phyloP scores from a whole-genome alignment of 2,329 filamentous ascomycete genomes.

The Monosporascus cannonballus region DNA sequence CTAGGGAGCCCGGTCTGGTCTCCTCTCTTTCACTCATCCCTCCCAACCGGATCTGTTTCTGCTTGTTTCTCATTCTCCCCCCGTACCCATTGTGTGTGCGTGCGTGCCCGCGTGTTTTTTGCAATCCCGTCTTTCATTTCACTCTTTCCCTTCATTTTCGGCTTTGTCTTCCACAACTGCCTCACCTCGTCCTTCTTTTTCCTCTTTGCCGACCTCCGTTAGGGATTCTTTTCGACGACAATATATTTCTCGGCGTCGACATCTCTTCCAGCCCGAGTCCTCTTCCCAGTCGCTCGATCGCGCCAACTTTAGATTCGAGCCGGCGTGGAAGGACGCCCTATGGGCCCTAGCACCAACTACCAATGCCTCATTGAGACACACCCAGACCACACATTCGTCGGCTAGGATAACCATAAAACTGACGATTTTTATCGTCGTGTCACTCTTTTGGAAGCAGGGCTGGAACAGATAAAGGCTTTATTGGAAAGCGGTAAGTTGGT shows the following conservation, averaged over 20 bases:
- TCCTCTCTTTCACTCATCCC: neutral
- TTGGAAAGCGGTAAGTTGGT: neutral
- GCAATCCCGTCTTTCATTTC: conserved; percentile 21
- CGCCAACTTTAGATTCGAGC: conserved; percentile 17
- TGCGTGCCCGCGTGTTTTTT: conserved; percentile 4
- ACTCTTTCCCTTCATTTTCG: conserved; percentile 19
- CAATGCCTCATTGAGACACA: conserved; percentile 25
- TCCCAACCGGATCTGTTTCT: neutral
- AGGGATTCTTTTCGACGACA: conserved; percentile 28
- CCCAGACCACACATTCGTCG: conserved; percentile 15
- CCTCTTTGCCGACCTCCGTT: conserved; percentile 25
- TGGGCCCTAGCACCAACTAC: conserved; percentile 11
- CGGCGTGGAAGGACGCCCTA: conserved; percentile 14
- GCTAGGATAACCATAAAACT: conserved; percentile 12
- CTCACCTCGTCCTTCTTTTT: conserved; percentile 24
- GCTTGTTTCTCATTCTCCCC: neutral
- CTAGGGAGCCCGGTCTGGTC: neutral
- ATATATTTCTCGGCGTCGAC: conserved; percentile 20
- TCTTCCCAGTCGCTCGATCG: conserved; percentile 15
- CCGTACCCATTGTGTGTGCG: neutral
- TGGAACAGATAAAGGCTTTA: neutral
- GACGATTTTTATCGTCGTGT: conserved; percentile 29
- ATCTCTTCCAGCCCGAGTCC: conserved; percentile 18
- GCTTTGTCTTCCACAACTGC: conserved; percentile 19
- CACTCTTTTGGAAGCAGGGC: conserved; percentile 25